Conservation (phyloP, 176 grass and related monocot species). For the Avena insularis region DNA sequence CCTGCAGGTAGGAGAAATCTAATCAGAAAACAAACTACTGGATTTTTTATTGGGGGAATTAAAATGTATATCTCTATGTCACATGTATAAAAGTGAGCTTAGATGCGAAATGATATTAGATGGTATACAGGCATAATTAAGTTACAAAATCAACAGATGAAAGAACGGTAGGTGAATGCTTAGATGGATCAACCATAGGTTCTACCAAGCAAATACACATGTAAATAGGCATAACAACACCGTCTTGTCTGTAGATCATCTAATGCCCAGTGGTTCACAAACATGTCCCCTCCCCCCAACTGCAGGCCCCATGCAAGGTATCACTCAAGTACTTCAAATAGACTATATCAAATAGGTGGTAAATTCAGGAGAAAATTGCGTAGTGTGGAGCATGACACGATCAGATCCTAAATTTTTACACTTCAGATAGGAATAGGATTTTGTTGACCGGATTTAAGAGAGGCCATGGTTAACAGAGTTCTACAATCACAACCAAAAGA, state of each 20-base stretch:
- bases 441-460: not conserved
- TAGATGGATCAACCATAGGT: not conserved
- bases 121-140: not conserved
- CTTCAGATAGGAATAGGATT: too few relatives aligned
- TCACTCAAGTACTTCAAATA: not conserved
- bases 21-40: not conserved
- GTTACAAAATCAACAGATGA: slow-evolving; percentile 6
- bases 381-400: not conserved
- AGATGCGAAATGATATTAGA: not conserved
- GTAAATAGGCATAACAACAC: not conserved
- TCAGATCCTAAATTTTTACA: not conserved
- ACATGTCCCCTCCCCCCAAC: not conserved
- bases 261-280: not conserved
- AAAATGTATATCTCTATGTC: not conserved
- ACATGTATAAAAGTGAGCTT: not conserved
- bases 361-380: not conserved
- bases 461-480: not conserved
- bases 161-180: not conserved
- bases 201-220: not conserved
- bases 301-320: not conserved
- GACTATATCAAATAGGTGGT: not conserved
- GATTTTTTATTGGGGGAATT: not conserved
- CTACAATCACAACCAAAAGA: not conserved
- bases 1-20: slow-evolving; percentile 51
- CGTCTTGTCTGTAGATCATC: not conserved